Percentiles rank a stretch among this genome's conserved stretches.
phyloP scores from a whole-genome alignment of 108 stramenopile species.

The Poteriospumella lacustris region DNA sequence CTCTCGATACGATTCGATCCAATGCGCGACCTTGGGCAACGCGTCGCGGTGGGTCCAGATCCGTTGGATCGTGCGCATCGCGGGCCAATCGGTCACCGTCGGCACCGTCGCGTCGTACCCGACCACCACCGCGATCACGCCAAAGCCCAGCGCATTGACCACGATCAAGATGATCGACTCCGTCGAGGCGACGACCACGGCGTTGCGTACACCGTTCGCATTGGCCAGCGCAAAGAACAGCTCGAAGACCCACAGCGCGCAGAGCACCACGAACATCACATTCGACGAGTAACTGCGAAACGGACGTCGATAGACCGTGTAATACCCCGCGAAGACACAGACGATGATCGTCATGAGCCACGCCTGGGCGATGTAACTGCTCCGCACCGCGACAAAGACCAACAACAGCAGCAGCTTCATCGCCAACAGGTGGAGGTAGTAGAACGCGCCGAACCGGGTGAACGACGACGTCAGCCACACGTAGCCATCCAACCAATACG shows the following conservation, averaged over 20 bases:
- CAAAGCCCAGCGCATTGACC: neutral
- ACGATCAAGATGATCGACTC: neutral
- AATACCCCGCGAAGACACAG: neutral
- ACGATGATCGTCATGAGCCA: neutral
- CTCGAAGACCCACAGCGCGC: neutral
- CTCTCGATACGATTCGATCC: conserved; percentile 10
- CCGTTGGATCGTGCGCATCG: neutral
- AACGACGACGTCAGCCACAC: conserved; percentile 6
- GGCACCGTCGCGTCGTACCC: neutral
- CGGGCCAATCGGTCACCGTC: neutral
- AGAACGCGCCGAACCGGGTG: neutral
- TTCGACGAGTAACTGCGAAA: conserved; percentile 9
- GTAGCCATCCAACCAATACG: neutral
- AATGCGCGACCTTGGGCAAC: neutral
- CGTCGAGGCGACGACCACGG: neutral
- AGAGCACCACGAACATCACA: neutral
- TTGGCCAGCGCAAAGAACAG: conserved; percentile 4
- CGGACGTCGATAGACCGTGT: conserved; percentile 2
- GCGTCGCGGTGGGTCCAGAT: neutral
- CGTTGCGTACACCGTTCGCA: neutral
- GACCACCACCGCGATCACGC: neutral
- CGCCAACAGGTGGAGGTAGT: neutral
- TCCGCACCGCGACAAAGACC: neutral
- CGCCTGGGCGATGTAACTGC: neutral
- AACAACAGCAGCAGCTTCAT: neutral